A percentile compares a stretch with the other conserved stretches of the same genome.
These are phyloP conservation scores for Ganoderma meredithae DNA, from an alignment of 1,284 basidiomycete genomes.

Conservation along the genomic window DNA sequence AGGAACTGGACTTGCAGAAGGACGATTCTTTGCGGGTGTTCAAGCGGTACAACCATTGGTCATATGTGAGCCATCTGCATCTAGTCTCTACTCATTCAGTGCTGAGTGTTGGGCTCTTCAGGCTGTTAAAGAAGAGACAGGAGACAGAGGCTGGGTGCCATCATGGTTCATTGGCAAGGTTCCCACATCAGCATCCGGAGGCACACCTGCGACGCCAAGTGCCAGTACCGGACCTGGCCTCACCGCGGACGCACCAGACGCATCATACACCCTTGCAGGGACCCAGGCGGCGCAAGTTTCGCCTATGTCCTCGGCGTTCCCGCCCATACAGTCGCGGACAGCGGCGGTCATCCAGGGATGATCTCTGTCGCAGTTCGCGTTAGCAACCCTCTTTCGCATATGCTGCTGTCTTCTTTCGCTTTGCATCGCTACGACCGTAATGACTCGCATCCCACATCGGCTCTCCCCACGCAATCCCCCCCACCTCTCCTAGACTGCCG, in stretches of 20 bases:
- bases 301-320: slow-evolving; percentile 79
- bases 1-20: slow-evolving; percentile 87
- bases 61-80: slow-evolving; percentile 65
- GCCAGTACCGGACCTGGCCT: slow-evolving; percentile 43
- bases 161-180: slow-evolving; percentile 85
- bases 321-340: slow-evolving; percentile 44
- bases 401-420: slow-evolving; percentile 9
- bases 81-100: background rate
- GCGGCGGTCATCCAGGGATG: slow-evolving; percentile 35
- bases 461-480: background rate
- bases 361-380: background rate
- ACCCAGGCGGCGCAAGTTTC: slow-evolving; percentile 64
- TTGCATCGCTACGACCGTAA: slow-evolving; percentile 26
- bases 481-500: slow-evolving; percentile 12
- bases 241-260: slow-evolving; percentile 34
- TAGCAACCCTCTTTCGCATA: slow-evolving; percentile 6
- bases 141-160: slow-evolving; percentile 93
- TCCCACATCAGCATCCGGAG: slow-evolving; percentile 52
- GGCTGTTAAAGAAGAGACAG: slow-evolving; percentile 89
- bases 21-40: slow-evolving; percentile 92
- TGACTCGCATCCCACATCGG: slow-evolving; percentile 23
- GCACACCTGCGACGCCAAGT: slow-evolving; percentile 64
- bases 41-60: slow-evolving; percentile 98
- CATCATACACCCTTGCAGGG: slow-evolving; percentile 35
- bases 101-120: slow-evolving; percentile 41